Conservation (phyloP, 1,139 yeast species). For the Taphrina wiesneri region DNA sequence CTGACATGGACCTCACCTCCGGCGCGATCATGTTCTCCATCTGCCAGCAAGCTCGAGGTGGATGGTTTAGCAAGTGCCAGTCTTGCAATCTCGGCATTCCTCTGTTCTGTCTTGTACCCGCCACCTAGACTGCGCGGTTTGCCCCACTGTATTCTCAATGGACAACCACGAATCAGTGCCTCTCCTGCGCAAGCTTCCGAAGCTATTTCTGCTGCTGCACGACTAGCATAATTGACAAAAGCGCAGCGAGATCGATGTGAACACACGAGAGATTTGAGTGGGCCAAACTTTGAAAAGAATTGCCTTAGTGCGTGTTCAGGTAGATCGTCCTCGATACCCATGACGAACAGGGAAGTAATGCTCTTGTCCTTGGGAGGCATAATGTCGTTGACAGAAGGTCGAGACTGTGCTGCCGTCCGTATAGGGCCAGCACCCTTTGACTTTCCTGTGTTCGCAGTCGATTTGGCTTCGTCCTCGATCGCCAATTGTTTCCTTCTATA, state of each 20-base stretch:
- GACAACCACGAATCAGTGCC: constrained; percentile 51
- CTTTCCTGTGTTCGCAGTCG: neutral
- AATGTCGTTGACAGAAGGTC: constrained; percentile 49
- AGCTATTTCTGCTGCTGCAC: constrained; percentile 58
- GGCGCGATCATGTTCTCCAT: neutral
- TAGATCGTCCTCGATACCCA: constrained; percentile 67
- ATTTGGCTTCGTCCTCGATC: constrained; percentile 1
- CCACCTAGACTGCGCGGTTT: constrained; percentile 56
- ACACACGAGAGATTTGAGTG: constrained; percentile 54
- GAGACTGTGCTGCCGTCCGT: constrained; percentile 32
- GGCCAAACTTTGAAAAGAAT: constrained; percentile 53
- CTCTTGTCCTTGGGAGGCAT: constrained; percentile 50
- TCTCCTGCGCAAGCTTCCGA: constrained; percentile 48
- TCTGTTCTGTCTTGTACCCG: constrained; percentile 24
- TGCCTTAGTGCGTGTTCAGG: constrained; percentile 62
- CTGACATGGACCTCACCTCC: constrained; percentile 13
- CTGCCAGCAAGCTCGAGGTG: neutral
- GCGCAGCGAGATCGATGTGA: constrained; percentile 68
- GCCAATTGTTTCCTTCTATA: constrained; percentile 42
- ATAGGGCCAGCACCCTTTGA: constrained; percentile 2
- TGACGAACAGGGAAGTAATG: constrained; percentile 61
- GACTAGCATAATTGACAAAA: constrained; percentile 55
- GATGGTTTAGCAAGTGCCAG: constrained; percentile 14
- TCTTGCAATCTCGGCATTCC: constrained; percentile 25
- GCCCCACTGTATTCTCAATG: constrained; percentile 69